Evolutionary conservation across 176 grass and related monocot species (phyloP).

Genomic region (Lolium rigidum): DNA sequence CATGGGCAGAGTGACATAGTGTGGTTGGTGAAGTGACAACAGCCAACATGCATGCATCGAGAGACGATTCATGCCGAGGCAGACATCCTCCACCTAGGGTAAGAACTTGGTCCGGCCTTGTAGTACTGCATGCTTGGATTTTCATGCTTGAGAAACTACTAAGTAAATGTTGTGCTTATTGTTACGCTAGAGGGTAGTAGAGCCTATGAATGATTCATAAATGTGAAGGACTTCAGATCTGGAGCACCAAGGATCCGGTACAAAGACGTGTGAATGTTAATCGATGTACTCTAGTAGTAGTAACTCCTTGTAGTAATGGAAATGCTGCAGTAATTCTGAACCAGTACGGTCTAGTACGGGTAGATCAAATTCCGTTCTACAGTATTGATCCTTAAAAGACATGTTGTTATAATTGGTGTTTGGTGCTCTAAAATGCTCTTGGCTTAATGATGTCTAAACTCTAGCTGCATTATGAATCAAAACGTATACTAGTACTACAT

Average conservation of each 20-base stretch:
- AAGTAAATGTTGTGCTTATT: not conserved
- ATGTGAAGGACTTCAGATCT: slow-evolving; percentile 11
- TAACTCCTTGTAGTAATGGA: not conserved
- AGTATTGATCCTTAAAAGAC: not conserved
- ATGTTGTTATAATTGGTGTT: not conserved
- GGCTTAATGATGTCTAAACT: not conserved
- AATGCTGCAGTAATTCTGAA: not conserved
- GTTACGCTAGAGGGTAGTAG: not conserved
- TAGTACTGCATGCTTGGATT: not conserved
- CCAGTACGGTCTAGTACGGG: not conserved
- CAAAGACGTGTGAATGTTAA: not conserved
- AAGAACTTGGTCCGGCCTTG: not conserved
- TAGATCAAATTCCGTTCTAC: not conserved
- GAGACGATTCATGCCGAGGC: not conserved
- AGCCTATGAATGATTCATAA: not conserved
- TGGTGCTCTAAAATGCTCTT: not conserved
- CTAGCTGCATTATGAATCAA: not conserved
- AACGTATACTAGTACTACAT: not conserved
- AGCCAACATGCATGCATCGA: not conserved
- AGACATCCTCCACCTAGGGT: not conserved
- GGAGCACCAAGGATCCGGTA: slow-evolving; percentile 21
- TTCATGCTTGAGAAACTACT: not conserved
- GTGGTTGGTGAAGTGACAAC: slow-evolving; percentile 26
- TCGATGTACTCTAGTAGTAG: not conserved
- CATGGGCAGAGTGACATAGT: not conserved